Evolutionary conservation across 352 stramenopile genomes (phyloP), one percentile per base, ranked within the genome.

Genomic region (Globisporangium mamillatum): DNA sequence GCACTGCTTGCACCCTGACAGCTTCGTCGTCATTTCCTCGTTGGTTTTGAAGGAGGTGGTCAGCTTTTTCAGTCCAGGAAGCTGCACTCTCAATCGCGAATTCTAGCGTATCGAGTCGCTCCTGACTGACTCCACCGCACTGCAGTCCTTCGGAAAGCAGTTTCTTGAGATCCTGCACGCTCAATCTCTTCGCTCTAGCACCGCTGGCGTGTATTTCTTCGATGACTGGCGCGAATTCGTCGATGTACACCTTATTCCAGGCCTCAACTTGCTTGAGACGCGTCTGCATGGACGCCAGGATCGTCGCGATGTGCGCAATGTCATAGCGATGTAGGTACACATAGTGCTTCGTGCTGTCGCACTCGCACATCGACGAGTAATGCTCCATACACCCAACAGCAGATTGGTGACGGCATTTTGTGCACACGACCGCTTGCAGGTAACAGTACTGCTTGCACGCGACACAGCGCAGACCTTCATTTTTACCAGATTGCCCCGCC

Each of bases 371-470:
- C n/a, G 69, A 74, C 0, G 76, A 29, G 52, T 90, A 93, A 66
- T 95, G 88, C 4, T 93, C 84, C 22, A 83, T 55, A 57, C 88
- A 95, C 0, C 86, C 88, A n/a, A 95, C 85, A 12, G 71, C 81
- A 34, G 75, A 78, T 1, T 79, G 74, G 38, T 85, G 78, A 2
- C 84, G 82, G 27, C 88, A 95, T 46, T 78, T 83, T 1, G 83
- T 88, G 54, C 88, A 95, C 24, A 92, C 86, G 0, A 95, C 88
- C 14, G 88, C 88, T 63, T 93, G 82, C 1, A 95, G 60, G 71
- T 91, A 95, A 69, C 88, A 95, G 65, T 95, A 95, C 66, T 95
- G 88, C 27, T 93, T 92, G 72, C 88, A 95, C 3, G 71, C 75
- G 0, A 78, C 76, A 52, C 88, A 95, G 18, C 87, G 88, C 18